These are phyloP conservation scores for Fagopyrum homotropicum DNA, from an alignment of 148 eudicot species.

Conservation along the genomic window DNA sequence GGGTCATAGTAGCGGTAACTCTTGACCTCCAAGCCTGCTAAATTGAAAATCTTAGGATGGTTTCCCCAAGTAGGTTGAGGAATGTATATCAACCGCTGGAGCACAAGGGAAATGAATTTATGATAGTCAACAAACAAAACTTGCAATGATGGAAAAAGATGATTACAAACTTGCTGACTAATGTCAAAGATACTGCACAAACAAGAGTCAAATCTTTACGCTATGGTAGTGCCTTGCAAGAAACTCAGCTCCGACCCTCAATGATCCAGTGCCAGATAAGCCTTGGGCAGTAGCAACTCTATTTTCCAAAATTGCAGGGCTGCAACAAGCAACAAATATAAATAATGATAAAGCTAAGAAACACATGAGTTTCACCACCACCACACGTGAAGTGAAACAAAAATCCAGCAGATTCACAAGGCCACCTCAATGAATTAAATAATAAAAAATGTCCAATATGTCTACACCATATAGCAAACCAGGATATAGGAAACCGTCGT, in stretches of 20 bases:
- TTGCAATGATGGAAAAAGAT: background rate
- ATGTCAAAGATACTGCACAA: background rate
- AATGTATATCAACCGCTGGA: conserved; percentile 74
- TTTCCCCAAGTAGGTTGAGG: conserved; percentile 97
- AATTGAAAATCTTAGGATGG: conserved; percentile 67
- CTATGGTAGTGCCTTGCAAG: conserved; percentile 85
- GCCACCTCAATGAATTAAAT: background rate
- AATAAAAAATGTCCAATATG: background rate
- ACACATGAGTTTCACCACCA: background rate
- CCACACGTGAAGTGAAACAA: background rate
- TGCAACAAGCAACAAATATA: conserved; percentile 19
- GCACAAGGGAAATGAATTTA: conserved; percentile 10
- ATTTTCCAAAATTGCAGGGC: conserved; percentile 84
- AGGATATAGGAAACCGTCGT: background rate
- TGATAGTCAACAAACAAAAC: background rate
- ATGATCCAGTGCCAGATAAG: conserved; percentile 94
- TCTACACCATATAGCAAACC: background rate
- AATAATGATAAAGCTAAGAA: background rate
- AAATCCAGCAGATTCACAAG: background rate
- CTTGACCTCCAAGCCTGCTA: conserved; percentile 78
- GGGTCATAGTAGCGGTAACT: conserved; percentile 88
- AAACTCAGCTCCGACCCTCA: conserved; percentile 90
- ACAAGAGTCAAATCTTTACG: conserved; percentile 32
- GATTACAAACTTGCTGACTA: background rate
- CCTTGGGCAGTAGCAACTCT: conserved; percentile 87